Percentiles rank a stretch among this genome's conserved stretches.
phyloP scores from a whole-genome alignment of 2,329 filamentous ascomycete species.

The Myriosclerotinia curreyana region DNA sequence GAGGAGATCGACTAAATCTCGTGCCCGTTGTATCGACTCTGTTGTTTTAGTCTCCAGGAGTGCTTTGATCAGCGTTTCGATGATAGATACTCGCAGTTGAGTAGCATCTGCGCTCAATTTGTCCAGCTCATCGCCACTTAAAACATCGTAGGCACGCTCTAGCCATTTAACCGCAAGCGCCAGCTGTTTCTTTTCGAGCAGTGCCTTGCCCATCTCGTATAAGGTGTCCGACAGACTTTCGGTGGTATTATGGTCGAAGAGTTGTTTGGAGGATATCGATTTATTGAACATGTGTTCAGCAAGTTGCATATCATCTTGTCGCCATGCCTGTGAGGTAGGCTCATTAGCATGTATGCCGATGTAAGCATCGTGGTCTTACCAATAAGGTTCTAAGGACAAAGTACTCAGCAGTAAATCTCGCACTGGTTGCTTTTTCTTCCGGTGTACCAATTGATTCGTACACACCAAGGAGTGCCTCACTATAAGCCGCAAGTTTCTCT shows the following conservation, averaged over 20 bases:
- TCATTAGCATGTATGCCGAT: not conserved
- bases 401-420: slow-evolving; percentile 37
- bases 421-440: slow-evolving; percentile 36
- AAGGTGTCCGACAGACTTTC: slow-evolving; percentile 66
- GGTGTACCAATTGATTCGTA: slow-evolving; percentile 31
- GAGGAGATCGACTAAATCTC: slow-evolving; percentile 57
- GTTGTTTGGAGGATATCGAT: slow-evolving; percentile 43
- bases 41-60: slow-evolving; percentile 49
- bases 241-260: slow-evolving; percentile 48
- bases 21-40: slow-evolving; percentile 51
- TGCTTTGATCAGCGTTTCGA: slow-evolving; percentile 59
- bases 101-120: slow-evolving; percentile 56
- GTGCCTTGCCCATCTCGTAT: slow-evolving; percentile 67
- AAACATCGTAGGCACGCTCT: slow-evolving; percentile 59
- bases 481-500: slow-evolving; percentile 59
- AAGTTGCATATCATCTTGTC: slow-evolving; percentile 67
- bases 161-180: slow-evolving; percentile 68
- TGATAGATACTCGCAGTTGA: slow-evolving; percentile 64
- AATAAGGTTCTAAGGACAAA: slow-evolving; percentile 47
- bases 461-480: slow-evolving; percentile 43
- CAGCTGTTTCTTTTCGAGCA: slow-evolving; percentile 52
- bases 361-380: slow-evolving; percentile 44
- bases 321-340: slow-evolving; percentile 62
- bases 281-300: slow-evolving; percentile 76
- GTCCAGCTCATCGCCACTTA: slow-evolving; percentile 55